phyloP scores from a whole-genome alignment of 305 asterid species.

The Striga hermonthica region DNA sequence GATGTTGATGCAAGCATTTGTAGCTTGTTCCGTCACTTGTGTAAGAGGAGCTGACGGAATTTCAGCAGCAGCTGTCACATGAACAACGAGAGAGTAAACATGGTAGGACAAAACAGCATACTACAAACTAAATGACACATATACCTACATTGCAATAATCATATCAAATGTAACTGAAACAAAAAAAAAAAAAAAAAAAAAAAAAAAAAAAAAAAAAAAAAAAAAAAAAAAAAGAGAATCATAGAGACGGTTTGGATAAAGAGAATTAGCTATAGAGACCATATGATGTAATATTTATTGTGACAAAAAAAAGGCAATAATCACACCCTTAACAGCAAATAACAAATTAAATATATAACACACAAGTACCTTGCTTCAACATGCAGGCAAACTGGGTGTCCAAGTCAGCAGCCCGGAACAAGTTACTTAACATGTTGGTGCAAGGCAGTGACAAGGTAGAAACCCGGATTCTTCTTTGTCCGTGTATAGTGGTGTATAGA shows the following conservation, averaged over 20 bases:
- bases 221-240: constrained; percentile 11
- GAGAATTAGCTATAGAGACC: constrained; percentile 14
- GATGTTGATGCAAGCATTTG: constrained; percentile 71
- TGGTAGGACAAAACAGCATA: constrained; percentile 3
- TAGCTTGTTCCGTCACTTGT: constrained; percentile 76
- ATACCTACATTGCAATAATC: neutral
- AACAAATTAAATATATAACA: constrained; percentile 17
- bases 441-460: constrained; percentile 81
- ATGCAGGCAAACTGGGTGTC: constrained; percentile 83
- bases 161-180: constrained; percentile 18
- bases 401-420: constrained; percentile 81
- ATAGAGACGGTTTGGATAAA: constrained; percentile 5
- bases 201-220: constrained; percentile 23
- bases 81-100: constrained; percentile 35
- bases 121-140: constrained; percentile 17
- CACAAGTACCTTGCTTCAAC: constrained; percentile 61
- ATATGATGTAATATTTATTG: constrained; percentile 10
- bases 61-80: constrained; percentile 66
- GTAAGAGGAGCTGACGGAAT: constrained; percentile 63
- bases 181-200: constrained; percentile 20
- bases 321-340: neutral
- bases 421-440: constrained; percentile 71
- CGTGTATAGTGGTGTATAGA: constrained; percentile 75
- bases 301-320: constrained; percentile 23
- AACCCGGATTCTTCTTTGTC: constrained; percentile 87